phyloP scores from a whole-genome alignment of 495 filamentous ascomycete genomes.

The Neurospora sp. region DNA sequence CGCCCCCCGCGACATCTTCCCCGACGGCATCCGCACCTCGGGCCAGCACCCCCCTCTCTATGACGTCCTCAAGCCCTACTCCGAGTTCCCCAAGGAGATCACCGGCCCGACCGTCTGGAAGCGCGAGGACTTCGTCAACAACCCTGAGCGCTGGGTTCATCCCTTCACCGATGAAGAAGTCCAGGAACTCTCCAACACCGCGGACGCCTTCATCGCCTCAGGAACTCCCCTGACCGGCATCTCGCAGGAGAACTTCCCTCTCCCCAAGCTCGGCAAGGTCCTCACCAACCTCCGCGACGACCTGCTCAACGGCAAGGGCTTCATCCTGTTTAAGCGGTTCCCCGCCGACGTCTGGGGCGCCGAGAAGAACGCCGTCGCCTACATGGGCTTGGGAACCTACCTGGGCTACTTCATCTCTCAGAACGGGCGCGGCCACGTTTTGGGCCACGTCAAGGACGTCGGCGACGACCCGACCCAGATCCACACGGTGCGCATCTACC shows the following conservation, averaged over 20 bases:
- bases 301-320: constrained; percentile 74
- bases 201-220: constrained; percentile 56
- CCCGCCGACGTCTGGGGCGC: constrained; percentile 68
- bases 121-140: constrained; percentile 57
- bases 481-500: constrained; percentile 77
- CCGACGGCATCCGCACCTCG: constrained; percentile 51
- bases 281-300: constrained; percentile 53
- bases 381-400: constrained; percentile 83
- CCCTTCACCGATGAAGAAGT: constrained; percentile 56
- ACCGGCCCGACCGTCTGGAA: constrained; percentile 71
- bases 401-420: constrained; percentile 80
- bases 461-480: constrained; percentile 73
- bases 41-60: constrained; percentile 73
- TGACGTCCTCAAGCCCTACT: constrained; percentile 54
- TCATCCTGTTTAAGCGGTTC: constrained; percentile 80
- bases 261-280: constrained; percentile 49
- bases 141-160: constrained; percentile 71
- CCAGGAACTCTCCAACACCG: constrained; percentile 52
- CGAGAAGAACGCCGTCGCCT: constrained; percentile 71
- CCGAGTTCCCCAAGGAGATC: constrained; percentile 63
- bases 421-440: constrained; percentile 77
- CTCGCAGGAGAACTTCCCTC: constrained; percentile 56
- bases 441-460: constrained; percentile 86
- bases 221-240: constrained; percentile 63
- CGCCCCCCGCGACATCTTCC: constrained; percentile 26